Percentiles rank a stretch among this genome's conserved stretches.
phyloP scores from a whole-genome alignment of 2,329 filamentous ascomycete species.

The Pyrenophora seminiperda region DNA sequence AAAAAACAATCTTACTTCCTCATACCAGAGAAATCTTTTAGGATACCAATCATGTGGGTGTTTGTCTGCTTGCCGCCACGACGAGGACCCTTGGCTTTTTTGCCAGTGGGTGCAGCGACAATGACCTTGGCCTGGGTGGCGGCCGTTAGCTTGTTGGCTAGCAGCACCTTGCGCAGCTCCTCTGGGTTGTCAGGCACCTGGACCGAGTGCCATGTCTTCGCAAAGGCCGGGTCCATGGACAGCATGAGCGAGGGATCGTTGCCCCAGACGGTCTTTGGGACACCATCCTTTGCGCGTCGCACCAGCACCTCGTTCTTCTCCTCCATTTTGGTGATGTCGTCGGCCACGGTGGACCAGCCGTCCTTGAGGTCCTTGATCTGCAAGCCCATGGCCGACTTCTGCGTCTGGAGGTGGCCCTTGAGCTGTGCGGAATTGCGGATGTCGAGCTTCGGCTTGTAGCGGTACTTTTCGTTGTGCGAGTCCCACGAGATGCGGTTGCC shows the following conservation, averaged over 20 bases:
- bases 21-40: slow-evolving; percentile 71
- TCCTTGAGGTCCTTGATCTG: slow-evolving; percentile 91
- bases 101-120: slow-evolving; percentile 62
- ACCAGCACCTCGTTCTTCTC: slow-evolving; percentile 79
- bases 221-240: slow-evolving; percentile 80
- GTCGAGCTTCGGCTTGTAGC: slow-evolving; percentile 81
- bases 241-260: slow-evolving; percentile 81
- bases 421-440: slow-evolving; percentile 80
- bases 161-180: slow-evolving; percentile 76
- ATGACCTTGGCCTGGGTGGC: slow-evolving; percentile 78
- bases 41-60: slow-evolving; percentile 79
- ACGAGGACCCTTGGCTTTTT: slow-evolving; percentile 76
- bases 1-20: slow-evolving; percentile 38
- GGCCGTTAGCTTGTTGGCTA: slow-evolving; percentile 79
- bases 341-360: slow-evolving; percentile 86
- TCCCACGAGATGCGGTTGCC: slow-evolving; percentile 66
- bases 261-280: slow-evolving; percentile 79
- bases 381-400: slow-evolving; percentile 79
- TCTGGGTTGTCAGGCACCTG: slow-evolving; percentile 72
- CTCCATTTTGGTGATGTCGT: slow-evolving; percentile 79
- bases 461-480: slow-evolving; percentile 69
- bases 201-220: slow-evolving; percentile 80
- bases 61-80: slow-evolving; percentile 83
- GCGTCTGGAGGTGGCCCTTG: slow-evolving; percentile 78
- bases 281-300: slow-evolving; percentile 86